phyloP scores from a whole-genome alignment of 176 grass and related monocot species.

The Oryza meyeriana region DNA sequence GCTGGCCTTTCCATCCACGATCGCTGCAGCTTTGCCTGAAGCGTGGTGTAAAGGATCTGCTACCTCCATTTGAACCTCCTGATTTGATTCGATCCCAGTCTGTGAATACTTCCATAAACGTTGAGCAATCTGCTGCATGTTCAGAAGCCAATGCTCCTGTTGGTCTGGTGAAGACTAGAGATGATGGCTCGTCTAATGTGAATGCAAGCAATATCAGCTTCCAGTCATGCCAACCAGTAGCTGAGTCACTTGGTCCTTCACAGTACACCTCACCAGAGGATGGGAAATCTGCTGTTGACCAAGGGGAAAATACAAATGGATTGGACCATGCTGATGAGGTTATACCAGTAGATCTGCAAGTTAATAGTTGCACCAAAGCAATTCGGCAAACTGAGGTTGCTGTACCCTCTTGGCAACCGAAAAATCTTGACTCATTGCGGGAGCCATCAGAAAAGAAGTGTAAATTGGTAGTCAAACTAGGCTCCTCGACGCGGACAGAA shows the following conservation, averaged over 20 bases:
- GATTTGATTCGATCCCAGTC: conserved; percentile 54
- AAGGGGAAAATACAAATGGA: conserved; percentile 29
- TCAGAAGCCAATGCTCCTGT: conserved; percentile 19
- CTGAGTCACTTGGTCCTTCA: conserved; percentile 23
- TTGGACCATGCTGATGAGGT: conserved; percentile 23
- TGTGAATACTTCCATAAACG: conserved; percentile 27
- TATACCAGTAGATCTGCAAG: conserved; percentile 34
- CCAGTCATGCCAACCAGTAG: conserved; percentile 21
- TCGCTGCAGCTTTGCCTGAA: conserved; percentile 72
- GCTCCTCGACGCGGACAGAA: conserved; percentile 38
- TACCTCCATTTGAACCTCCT: conserved; percentile 87
- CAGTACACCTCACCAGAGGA: conserved; percentile 38
- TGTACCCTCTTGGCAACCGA: conserved; percentile 22
- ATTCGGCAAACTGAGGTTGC: conserved; percentile 25
- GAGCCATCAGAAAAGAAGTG: conserved; percentile 65
- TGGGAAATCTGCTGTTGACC: conserved; percentile 36
- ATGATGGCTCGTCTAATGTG: conserved; percentile 26
- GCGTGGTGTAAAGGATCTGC: conserved; percentile 58
- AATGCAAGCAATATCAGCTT: conserved; percentile 35
- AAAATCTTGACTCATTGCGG: conserved; percentile 35
- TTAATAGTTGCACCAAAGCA: conserved; percentile 48
- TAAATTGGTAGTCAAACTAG: conserved; percentile 62
- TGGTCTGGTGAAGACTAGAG: conserved; percentile 36
- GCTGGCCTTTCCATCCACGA: conserved; percentile 75
- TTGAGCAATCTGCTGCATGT: conserved; percentile 22